Conservation (phyloP, 495 filamentous ascomycete species). For the Copromyces sp. region DNA sequence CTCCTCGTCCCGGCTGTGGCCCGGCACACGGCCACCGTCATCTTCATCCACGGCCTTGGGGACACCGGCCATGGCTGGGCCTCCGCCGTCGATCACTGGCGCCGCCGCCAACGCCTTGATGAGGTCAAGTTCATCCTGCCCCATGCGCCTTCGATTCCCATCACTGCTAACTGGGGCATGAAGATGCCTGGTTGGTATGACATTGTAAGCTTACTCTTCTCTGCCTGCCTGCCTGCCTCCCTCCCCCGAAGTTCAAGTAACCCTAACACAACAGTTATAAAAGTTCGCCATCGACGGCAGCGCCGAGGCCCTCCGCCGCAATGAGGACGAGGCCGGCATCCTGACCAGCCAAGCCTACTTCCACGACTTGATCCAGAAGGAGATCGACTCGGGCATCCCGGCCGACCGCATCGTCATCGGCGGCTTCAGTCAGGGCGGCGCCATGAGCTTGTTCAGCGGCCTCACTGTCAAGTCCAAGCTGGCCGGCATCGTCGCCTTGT, state of each 20-base stretch:
- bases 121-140: conserved; percentile 91
- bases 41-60: conserved; percentile 85
- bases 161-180: conserved; percentile 77
- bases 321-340: conserved; percentile 75
- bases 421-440: conserved; percentile 49
- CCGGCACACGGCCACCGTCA: conserved; percentile 88
- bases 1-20: conserved; percentile 79
- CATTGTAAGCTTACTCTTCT: conserved; percentile 49
- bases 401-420: conserved; percentile 76
- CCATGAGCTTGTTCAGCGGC: conserved; percentile 49
- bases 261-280: background rate
- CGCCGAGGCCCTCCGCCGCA: conserved; percentile 34
- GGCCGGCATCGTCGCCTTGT: conserved; percentile 79
- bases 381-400: conserved; percentile 75
- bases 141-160: conserved; percentile 81
- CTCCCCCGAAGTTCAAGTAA: background rate
- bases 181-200: conserved; percentile 90
- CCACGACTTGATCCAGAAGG: conserved; percentile 68
- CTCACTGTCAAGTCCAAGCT: conserved; percentile 65
- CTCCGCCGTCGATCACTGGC: conserved; percentile 79
- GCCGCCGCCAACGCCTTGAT: conserved; percentile 69
- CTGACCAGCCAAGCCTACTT: conserved; percentile 62
- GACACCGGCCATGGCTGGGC: conserved; percentile 61
- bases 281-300: conserved; percentile 24
- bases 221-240: background rate